Conservation (phyloP, 1,284 basidiomycete genomes). For the Boletus mariae region DNA sequence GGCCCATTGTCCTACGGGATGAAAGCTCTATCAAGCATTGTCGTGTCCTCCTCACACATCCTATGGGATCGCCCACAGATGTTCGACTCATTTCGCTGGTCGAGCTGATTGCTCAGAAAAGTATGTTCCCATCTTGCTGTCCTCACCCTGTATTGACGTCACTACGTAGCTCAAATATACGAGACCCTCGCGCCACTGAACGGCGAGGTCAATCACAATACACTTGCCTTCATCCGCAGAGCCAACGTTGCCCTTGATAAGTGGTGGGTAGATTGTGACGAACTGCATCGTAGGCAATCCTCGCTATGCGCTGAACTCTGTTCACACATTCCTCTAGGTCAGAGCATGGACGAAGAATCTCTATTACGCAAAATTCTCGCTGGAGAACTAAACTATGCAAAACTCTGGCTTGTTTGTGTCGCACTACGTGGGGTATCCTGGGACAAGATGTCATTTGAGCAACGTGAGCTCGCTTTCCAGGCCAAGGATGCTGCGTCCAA, state of each 20-base stretch:
- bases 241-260: conserved; percentile 82
- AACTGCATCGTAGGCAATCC: conserved; percentile 61
- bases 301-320: not conserved
- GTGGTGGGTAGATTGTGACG: conserved; percentile 87
- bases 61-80: conserved; percentile 85
- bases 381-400: conserved; percentile 86
- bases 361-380: conserved; percentile 82
- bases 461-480: conserved; percentile 89
- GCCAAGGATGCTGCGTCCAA: conserved; percentile 88
- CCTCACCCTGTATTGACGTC: conserved; percentile 9
- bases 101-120: conserved; percentile 89
- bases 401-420: conserved; percentile 91
- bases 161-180: conserved; percentile 73
- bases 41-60: conserved; percentile 75
- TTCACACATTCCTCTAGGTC: conserved; percentile 41
- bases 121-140: conserved; percentile 38
- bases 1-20: conserved; percentile 85
- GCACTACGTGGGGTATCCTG: conserved; percentile 87
- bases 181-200: conserved; percentile 84
- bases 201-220: conserved; percentile 81
- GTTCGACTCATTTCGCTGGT: conserved; percentile 83
- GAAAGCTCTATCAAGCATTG: conserved; percentile 85
- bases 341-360: conserved; percentile 79
- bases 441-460: conserved; percentile 94
- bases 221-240: conserved; percentile 80